These are phyloP conservation scores for Monosporascus cannonballus DNA, from an alignment of 2,329 filamentous ascomycete species.

Conservation along the genomic window DNA sequence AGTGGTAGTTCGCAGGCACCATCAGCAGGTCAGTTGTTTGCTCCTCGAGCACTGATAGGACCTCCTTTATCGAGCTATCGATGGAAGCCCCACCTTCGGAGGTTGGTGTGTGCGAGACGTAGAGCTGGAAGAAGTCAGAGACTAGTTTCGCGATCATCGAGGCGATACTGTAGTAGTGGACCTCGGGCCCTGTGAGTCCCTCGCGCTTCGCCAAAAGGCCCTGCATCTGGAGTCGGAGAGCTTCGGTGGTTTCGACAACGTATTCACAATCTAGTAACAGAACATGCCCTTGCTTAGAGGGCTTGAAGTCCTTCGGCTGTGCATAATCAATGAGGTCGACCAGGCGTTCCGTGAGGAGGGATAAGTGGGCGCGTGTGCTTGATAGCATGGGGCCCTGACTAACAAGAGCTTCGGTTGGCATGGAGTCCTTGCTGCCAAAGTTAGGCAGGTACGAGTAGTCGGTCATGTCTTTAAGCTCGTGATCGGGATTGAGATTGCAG, in stretches of 20 bases:
- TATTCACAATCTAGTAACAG: slow-evolving; percentile 38
- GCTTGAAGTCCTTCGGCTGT: slow-evolving; percentile 45
- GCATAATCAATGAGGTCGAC: slow-evolving; percentile 43
- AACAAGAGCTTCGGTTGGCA: slow-evolving; percentile 37
- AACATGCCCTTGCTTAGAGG: slow-evolving; percentile 30
- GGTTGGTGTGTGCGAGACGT: slow-evolving; percentile 3
- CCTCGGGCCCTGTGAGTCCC: slow-evolving; percentile 1
- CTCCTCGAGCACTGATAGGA: slow-evolving; percentile 4
- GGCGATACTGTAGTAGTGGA: slow-evolving; percentile 2
- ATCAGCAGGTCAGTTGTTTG: slow-evolving; percentile 14
- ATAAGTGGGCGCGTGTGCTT: slow-evolving; percentile 37
- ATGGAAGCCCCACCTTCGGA: slow-evolving; percentile 4
- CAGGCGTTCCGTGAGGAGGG: slow-evolving; percentile 44
- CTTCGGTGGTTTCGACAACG: slow-evolving; percentile 30
- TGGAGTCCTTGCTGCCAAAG: slow-evolving; percentile 32
- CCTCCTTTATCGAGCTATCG: neutral
- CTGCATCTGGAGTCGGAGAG: slow-evolving; percentile 9
- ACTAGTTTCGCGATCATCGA: slow-evolving; percentile 6
- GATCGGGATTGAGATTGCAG: slow-evolving; percentile 29
- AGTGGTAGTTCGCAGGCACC: slow-evolving; percentile 8
- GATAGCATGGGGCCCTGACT: slow-evolving; percentile 37
- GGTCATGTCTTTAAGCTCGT: slow-evolving; percentile 34
- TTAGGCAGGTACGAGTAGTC: slow-evolving; percentile 49
- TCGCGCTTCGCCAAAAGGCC: neutral
- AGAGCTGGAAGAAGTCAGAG: slow-evolving; percentile 7